Evolutionary conservation across 129 eudicot genomes (phyloP).

Genomic region (Chrysanthemum seticuspe): DNA sequence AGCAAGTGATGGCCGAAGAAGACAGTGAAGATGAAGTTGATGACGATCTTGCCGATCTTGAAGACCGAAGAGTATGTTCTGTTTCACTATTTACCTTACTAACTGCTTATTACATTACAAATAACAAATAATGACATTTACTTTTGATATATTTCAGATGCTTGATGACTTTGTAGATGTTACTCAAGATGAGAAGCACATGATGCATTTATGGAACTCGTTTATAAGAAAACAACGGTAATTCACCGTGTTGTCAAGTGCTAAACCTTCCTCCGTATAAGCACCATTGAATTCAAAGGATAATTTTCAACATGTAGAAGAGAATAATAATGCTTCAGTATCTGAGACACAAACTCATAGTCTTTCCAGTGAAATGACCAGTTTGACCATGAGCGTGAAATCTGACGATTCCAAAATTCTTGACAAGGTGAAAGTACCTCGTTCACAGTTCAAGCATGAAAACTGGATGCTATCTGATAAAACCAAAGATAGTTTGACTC

Average conservation of each 20-base stretch:
- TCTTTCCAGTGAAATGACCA: conserved; percentile 33
- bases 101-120: not conserved
- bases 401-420: conserved; percentile 43
- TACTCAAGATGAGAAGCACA: conserved; percentile 49
- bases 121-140: not conserved
- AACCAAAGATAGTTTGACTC: conserved; percentile 45
- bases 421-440: conserved; percentile 33
- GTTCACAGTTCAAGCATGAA: conserved; percentile 65
- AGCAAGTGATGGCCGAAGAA: conserved; percentile 84
- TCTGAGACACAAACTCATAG: conserved; percentile 33
- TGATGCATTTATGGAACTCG: conserved; percentile 99
- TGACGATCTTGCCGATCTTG: conserved; percentile 38
- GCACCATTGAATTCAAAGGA: conserved; percentile 38
- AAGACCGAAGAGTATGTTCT: conserved; percentile 75
- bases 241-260: conserved; percentile 18
- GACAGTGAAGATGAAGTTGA: conserved; percentile 99
- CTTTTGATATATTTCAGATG: conserved; percentile 55
- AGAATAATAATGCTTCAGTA: conserved; percentile 21
- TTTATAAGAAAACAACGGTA: conserved; percentile 90
- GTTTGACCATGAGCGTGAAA: conserved; percentile 43
- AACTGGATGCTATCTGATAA: conserved; percentile 71
- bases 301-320: conserved; percentile 22
- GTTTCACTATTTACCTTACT: not conserved
- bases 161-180: conserved; percentile 72
- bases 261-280: conserved; percentile 37